Evolutionary conservation across 2,329 filamentous ascomycete species (phyloP), one percentile per base, ranked within the genome.

Genomic region (Trichoderma hamatum): DNA sequence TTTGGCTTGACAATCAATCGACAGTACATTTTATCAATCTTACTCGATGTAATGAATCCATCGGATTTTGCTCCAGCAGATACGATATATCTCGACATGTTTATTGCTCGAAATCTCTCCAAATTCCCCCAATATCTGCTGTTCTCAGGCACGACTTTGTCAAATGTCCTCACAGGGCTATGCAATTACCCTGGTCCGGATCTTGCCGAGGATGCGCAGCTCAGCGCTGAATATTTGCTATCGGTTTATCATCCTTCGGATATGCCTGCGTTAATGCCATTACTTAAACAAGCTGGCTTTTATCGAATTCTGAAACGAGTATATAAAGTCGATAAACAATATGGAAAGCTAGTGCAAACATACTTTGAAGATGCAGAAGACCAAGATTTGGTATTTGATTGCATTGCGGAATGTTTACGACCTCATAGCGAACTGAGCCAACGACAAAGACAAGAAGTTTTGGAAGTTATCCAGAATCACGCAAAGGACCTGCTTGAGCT

Each of bases 111-210:
- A 68, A 99, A 97, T 77, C 82, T 99, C 61, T 93, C 96, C 3
- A 99, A 99, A 78, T 99, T 97, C 76, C 94, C 94, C 1, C 95
- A 98, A 77, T 97, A 97, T 75, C 90, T 99, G 62, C 86, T 98
- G 13, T 88, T 99, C 58, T 92, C 95, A 0, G 96, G 94, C 21
- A 94, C 92, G 2, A 91, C 92, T 1, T 84, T 99, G 0, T 92
- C 94, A 70, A 90, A 89, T 70, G 90, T 97, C 11, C 84, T 99
- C 30, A 84, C 88, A 46, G 91, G 94, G 2, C 85, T 99, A 5
- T 99, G 96, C 82, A 88, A 90, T 70, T 97, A 94, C 73, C 94
- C 94, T 0, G 90, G 89, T 3, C 83, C 87, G 13, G 92, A 95
- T 70, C 86, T 98, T 74, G 90, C 90, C 4, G 95, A 97, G 66